phyloP scores from a whole-genome alignment of 2,329 filamentous ascomycete genomes.

The Alternaria sp. region DNA sequence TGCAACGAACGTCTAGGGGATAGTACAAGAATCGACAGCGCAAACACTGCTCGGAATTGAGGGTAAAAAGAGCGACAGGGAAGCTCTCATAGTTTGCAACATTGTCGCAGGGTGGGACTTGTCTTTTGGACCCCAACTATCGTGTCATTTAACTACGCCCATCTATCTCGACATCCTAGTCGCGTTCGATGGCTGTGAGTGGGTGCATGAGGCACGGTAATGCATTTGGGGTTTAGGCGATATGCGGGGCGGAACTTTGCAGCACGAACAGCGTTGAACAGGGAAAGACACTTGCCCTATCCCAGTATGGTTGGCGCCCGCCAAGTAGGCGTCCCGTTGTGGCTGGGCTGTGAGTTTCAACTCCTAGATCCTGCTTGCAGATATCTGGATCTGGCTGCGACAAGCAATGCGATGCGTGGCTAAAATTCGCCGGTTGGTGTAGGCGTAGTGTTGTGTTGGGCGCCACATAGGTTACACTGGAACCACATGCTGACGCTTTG shows the following conservation, averaged over 20 bases:
- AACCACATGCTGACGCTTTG: background rate
- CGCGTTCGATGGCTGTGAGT: background rate
- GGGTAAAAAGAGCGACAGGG: background rate
- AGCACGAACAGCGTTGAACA: background rate
- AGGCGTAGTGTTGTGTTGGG: background rate
- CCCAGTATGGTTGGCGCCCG: constrained; percentile 4
- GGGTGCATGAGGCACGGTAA: background rate
- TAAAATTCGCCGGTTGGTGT: background rate
- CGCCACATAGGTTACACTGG: background rate
- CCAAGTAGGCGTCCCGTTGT: background rate
- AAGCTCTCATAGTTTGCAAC: background rate
- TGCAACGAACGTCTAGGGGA: background rate
- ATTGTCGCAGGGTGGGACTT: background rate
- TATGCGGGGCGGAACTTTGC: background rate
- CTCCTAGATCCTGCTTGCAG: background rate
- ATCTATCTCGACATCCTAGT: constrained; percentile 7
- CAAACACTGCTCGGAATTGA: background rate
- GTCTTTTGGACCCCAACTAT: constrained; percentile 8
- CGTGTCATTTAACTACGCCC: constrained; percentile 1
- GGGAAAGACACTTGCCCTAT: background rate
- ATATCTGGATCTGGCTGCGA: background rate
- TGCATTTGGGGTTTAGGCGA: constrained; percentile 1
- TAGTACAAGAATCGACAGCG: background rate
- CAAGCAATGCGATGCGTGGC: background rate
- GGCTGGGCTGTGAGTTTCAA: background rate